Conservation (phyloP, 2,329 filamentous ascomycete genomes). For the Arthrobotrys iridis region DNA sequence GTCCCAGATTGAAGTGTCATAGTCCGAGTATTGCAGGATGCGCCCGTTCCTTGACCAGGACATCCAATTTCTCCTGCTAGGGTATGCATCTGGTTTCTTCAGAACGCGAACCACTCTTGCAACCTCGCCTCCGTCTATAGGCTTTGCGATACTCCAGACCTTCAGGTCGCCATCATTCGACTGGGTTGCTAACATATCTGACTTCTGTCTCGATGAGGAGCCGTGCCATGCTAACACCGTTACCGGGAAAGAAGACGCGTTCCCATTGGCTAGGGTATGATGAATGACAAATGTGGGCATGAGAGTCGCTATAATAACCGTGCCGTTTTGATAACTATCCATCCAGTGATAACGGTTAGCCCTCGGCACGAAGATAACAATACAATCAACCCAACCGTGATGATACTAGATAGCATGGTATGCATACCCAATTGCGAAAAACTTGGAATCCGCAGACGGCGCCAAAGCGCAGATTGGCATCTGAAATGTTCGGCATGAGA, state of each 20-base stretch:
- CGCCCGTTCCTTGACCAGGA: constrained; percentile 98
- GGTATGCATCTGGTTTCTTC: constrained; percentile 78
- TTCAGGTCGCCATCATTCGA: constrained; percentile 89
- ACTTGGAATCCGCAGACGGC: constrained; percentile 86
- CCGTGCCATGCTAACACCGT: constrained; percentile 93
- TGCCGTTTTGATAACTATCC: constrained; percentile 88
- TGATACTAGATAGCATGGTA: background rate
- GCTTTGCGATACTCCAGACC: constrained; percentile 96
- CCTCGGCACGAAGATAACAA: background rate
- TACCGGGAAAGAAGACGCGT: constrained; percentile 84
- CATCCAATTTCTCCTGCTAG: constrained; percentile 89
- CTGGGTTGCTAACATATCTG: constrained; percentile 95
- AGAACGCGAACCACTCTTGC: constrained; percentile 90
- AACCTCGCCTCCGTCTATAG: constrained; percentile 74
- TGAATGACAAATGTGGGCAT: constrained; percentile 93
- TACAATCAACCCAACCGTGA: no score
- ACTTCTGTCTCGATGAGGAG: constrained; percentile 93
- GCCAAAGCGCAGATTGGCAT: constrained; percentile 95
- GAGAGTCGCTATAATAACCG: constrained; percentile 85
- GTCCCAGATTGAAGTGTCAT: constrained; percentile 94
- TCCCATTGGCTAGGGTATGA: constrained; percentile 85
- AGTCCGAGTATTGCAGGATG: constrained; percentile 90
- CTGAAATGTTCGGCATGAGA: constrained; percentile 89
- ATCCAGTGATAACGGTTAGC: constrained; percentile 8
- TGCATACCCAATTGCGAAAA: constrained; percentile 90